These are phyloP conservation scores for Endotrypanum monterogeii DNA, from an alignment of 208 protist genomes.

Conservation along the genomic window DNA sequence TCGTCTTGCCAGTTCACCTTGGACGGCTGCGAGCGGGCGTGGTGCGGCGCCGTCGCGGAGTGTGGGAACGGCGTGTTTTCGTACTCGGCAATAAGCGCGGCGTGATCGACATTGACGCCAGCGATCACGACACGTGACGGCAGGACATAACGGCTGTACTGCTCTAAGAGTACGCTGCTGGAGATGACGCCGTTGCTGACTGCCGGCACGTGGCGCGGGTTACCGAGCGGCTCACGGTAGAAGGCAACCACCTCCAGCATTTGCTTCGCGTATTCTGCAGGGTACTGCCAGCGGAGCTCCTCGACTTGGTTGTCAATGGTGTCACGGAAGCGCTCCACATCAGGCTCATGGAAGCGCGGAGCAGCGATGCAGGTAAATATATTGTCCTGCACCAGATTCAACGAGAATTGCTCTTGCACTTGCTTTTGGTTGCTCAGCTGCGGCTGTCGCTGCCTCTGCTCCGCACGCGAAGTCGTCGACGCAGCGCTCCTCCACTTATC, in stretches of 20 bases:
- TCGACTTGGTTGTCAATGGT: conserved; percentile 86
- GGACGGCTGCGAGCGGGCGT: conserved; percentile 37
- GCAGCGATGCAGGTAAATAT: conserved; percentile 81
- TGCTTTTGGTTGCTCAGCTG: conserved; percentile 8
- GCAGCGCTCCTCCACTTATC: conserved; percentile 66
- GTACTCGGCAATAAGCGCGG: conserved; percentile 82
- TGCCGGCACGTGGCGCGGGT: conserved; percentile 79
- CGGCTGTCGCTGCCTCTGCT: conserved; percentile 21
- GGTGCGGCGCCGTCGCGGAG: conserved; percentile 64
- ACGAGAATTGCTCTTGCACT: conserved; percentile 33
- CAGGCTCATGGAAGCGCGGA: conserved; percentile 78
- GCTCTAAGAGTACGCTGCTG: conserved; percentile 68
- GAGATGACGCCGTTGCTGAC: conserved; percentile 71
- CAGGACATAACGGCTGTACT: conserved; percentile 77
- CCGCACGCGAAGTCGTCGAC: conserved; percentile 15
- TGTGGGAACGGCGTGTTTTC: conserved; percentile 85
- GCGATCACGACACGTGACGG: conserved; percentile 82
- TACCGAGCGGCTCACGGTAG: conserved; percentile 87
- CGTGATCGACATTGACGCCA: conserved; percentile 89
- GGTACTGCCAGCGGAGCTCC: conserved; percentile 82
- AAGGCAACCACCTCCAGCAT: conserved; percentile 87
- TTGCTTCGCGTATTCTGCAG: conserved; percentile 75
- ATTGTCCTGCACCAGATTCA: conserved; percentile 80
- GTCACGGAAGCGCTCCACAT: conserved; percentile 85
- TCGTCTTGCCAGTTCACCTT: conserved; percentile 47